Base-by-base conservation (phyloP, 2,329 filamentous ascomycete genomes). In the Teratosphaeria epicoccoides region DNA sequence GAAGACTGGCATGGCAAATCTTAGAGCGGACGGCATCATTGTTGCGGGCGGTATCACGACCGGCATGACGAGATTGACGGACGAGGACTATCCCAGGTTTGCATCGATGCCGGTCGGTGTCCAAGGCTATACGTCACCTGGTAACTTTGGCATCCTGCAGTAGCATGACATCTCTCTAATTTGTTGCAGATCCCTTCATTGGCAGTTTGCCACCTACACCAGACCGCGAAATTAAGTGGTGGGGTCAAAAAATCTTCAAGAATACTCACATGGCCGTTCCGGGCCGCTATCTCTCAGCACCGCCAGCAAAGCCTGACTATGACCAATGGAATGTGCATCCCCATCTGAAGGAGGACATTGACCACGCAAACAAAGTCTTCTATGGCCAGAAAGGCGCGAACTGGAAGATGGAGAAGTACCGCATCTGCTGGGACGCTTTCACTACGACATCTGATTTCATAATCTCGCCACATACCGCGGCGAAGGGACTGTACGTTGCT, bases 341-440 rank as follows among this genome's bases (percentile, higher is more conserved):
- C 1, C 66, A 68, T 20, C 70, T 84, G 9, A 79, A 81, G 63
- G 68, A 78, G 43, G 81, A 84, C 54, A 79, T 84, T 37, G 63
- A 72, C n/a, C 68, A 78, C 44, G 75, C 79, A 2, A 78, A 76
- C 51, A 68, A 75, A 45, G 71, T 78, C 1, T 83, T 82, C 56
- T 84, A 82, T 57, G 82, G 81, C 7, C 72, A 74, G 47, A 75
- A 76, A 20, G 75, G 76, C 26, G 73, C 71, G 11, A 62, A 68
- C 43, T 83, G 78, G 80, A 75, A 78, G 55, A 75, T 82, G 66
- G 76, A 76, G 51, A 79, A 82, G 61, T 76, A 83, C 61, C 75
- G 82, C 5, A 79, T 85, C 53, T 85, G 82, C 74, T 85, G 82
- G 82, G 82, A 85, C 56, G 82, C 81, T 9, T 79, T 84, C 59